Base-by-base conservation (phyloP, 257 asterid genomes). In the Knoxia roxburghii region DNA sequence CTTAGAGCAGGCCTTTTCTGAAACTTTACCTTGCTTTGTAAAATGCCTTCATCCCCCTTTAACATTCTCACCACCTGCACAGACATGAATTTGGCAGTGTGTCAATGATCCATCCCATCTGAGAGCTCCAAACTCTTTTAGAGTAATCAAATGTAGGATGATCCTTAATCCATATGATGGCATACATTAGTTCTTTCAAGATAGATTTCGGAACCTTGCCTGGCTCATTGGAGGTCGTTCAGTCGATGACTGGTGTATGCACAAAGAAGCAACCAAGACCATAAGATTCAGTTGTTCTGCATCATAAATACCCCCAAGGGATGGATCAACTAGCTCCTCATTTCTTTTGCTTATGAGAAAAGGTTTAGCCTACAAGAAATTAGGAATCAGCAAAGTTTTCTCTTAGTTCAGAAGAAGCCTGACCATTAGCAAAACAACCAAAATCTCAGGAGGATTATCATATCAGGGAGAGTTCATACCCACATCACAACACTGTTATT, bases 151-250 rank as follows among this genome's bases (percentile, higher is more conserved):
- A 43, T 2, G 14, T 43, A 13, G 49, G 2, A 6, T 33, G 39
- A 6, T 33, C 39, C 6, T 33, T 3, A 3, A 33, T 33, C 5
- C 5, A 33, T 33, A 6, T 33, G 39, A 33, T 33, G 39, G 7
- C 48, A 61, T 61, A 65, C 50, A 24, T 5, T 37, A 65, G 23
- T 46, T 59, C 43, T 58, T 29, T 17, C 8, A 10, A 8, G 41
- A 72, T 0, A 60, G 57, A 65, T n/a, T n/a, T n/a, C n/a, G n/a
- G n/a, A 23, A 50, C 62, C 79, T 35, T 80, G 83, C 99, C 92
- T 90, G 91, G 80, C 87, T 85, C 97, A 94, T 94, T 40, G 68
- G 71, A 73, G 99, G 99, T 69, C 99, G 86, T 24, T 88, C 97
- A 14, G 87, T 30, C 48, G 97, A 68, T 49, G 66, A 51, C 23